These are phyloP conservation scores for Hemileccinum rubropunctum DNA, from an alignment of 768 basidiomycete genomes.

Conservation along the genomic window DNA sequence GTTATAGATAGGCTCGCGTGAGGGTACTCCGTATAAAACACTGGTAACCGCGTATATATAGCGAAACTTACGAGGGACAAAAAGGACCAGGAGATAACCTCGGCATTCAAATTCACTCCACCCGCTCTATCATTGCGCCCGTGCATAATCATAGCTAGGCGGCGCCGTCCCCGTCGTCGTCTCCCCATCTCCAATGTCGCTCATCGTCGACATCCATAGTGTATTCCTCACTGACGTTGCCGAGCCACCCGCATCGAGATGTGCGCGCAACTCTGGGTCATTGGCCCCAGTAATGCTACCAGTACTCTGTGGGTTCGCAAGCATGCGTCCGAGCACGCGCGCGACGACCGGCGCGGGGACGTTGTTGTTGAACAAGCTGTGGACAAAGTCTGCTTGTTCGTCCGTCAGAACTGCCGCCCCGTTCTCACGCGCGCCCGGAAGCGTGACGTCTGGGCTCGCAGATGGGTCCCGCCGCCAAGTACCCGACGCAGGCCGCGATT, in stretches of 20 bases:
- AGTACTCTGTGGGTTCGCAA: conserved; percentile 13
- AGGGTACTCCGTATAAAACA: too few relatives aligned
- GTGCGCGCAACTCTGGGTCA: conserved; percentile 13
- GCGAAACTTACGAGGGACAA: too few relatives aligned
- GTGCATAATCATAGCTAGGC: conserved; percentile 23
- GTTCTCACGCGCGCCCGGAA: neutral
- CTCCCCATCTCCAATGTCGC: conserved; percentile 32
- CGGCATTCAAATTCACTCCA: too few relatives aligned
- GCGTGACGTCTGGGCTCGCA: neutral
- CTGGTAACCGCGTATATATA: too few relatives aligned
- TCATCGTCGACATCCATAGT: conserved; percentile 40
- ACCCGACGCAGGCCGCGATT: neutral
- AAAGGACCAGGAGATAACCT: too few relatives aligned
- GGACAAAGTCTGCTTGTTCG: conserved; percentile 26
- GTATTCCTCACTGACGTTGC: neutral
- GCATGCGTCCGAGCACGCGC: conserved; percentile 27
- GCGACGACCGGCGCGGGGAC: conserved; percentile 26
- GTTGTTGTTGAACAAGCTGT: conserved; percentile 24
- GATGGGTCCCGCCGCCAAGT: neutral
- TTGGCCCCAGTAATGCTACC: conserved; percentile 10
- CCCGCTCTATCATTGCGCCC: conserved; percentile 7
- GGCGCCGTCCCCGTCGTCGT: conserved; percentile 26
- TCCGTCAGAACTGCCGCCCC: conserved; percentile 11
- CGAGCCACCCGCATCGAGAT: neutral
- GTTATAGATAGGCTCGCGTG: too few relatives aligned